Conservation (phyloP, 2,329 filamentous ascomycete species). For the Leptographium procerum region DNA sequence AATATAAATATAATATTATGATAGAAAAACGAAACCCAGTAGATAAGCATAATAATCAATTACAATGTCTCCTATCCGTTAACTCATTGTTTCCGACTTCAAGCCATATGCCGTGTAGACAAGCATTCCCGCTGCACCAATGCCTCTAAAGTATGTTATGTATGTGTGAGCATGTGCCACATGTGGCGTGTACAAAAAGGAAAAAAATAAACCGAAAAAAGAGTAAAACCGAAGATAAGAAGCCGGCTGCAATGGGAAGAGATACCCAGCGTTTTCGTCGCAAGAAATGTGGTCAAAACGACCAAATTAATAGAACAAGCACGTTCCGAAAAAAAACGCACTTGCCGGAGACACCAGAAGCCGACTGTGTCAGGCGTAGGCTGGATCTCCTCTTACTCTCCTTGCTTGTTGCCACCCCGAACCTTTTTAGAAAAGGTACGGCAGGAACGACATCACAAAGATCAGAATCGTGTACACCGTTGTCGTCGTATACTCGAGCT, state of each 20-base stretch:
- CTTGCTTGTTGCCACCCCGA: background rate
- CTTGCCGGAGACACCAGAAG: background rate
- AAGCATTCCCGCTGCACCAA: slow-evolving; percentile 2
- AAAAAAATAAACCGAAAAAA: background rate
- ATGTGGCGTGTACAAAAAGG: background rate
- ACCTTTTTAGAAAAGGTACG: background rate
- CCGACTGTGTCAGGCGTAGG: too few relatives aligned
- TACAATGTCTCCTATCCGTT: slow-evolving; percentile 1
- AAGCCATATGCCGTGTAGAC: background rate
- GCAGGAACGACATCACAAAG: slow-evolving; percentile 27
- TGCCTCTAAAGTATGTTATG: slow-evolving; percentile 2
- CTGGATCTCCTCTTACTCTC: background rate
- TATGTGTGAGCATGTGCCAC: background rate
- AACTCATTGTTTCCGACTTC: background rate
- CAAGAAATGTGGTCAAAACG: background rate
- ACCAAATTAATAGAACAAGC: background rate
- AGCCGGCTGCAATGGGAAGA: background rate
- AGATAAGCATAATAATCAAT: background rate
- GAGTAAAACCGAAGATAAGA: background rate
- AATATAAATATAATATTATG: background rate
- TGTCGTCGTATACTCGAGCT: slow-evolving; percentile 40
- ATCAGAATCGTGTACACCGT: slow-evolving; percentile 37
- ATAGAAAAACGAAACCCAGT: background rate
- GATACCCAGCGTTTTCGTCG: background rate
- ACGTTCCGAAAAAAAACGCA: background rate